Base-by-base conservation (phyloP, 306 rosid genomes). In the Styphnolobium japonicum region DNA sequence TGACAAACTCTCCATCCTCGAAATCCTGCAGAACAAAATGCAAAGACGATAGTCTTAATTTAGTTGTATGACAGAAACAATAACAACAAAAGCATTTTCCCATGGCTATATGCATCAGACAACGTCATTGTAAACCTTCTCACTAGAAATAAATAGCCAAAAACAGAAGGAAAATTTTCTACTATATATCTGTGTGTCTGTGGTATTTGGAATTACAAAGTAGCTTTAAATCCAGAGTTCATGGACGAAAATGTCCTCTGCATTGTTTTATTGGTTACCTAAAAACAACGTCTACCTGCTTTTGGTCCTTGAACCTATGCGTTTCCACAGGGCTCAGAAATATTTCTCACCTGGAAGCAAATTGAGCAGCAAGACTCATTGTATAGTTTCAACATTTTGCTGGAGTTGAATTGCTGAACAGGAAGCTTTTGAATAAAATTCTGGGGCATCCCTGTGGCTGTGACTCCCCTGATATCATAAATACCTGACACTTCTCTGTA, bases 361-460 rank as follows among this genome's bases (percentile, higher is more conserved):
- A 80, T 72, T 18, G 84, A 51, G 79, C 84, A 80, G 39, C 74
- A 80, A 5, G 84, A 62, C 1, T 71, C 79, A 71, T 51, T 71
- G 84, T 51, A 80, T 0, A 18, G 29, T 51, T 19, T 37, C 2
- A 40, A 18, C 60, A 52, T 37, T 39, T 71, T 4, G 43, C 18
- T n/a, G 58, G 73, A 25, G 48, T 29, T 49, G 74, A 80, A 71
- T 39, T 62, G 74, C 37, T 72, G 58, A 67, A 80, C 31, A 2
- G 78, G 78, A 15, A 71, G 83, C 5, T 27, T 63, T 23, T 71
- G 78, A 16, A 71, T 80, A 10, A 79, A 6, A 23, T 61, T 61
- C 5, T 66, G 61, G 40, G 83, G 37, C 72, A 80, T 18, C 18
- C 73, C 72, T 36, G 48, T 19, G 5, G 27, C 12, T 2, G 46